These are phyloP conservation scores for Plantago elongata DNA, from an alignment of 257 asterid species.

Conservation along the genomic window DNA sequence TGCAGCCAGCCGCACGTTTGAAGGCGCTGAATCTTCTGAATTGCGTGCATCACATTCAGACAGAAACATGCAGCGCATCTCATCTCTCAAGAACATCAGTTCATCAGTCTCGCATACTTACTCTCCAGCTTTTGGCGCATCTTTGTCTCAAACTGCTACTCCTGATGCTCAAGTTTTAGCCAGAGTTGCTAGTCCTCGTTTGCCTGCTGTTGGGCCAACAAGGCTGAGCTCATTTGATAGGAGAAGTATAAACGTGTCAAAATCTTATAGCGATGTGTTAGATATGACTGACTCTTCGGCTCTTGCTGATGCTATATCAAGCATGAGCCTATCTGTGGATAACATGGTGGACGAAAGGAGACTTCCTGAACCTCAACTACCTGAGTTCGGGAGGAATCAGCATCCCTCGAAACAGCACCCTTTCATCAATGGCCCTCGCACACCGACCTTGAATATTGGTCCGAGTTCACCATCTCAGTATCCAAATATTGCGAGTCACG, in stretches of 20 bases:
- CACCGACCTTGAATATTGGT: conserved; percentile 32
- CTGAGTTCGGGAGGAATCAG: conserved; percentile 35
- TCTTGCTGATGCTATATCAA: conserved; percentile 57
- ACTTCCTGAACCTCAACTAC: conserved; percentile 23
- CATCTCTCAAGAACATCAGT: too few species aligned
- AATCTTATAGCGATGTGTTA: conserved; percentile 29
- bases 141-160: conserved; percentile 54
- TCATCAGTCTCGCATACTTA: too few species aligned
- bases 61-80: too few species aligned
- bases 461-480: conserved; percentile 47
- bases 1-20: conserved; percentile 37
- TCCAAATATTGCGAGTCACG: conserved; percentile 39
- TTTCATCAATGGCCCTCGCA: conserved; percentile 41
- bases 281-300: conserved; percentile 38
- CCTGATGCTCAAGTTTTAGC: conserved; percentile 55
- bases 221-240: conserved; percentile 39
- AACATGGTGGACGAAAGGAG: conserved; percentile 39
- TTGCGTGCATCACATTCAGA: conserved; percentile 22
- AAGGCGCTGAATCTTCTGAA: conserved; percentile 38
- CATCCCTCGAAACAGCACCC: conserved; percentile 26
- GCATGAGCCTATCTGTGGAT: conserved; percentile 52
- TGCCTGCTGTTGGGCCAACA: conserved; percentile 43
- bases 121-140: conserved; percentile 7
- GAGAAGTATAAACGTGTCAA: conserved; percentile 26
- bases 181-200: conserved; percentile 57